Evolutionary conservation across 2,329 filamentous ascomycete species (phyloP).

Genomic region (Xylariaceae sp.): DNA sequence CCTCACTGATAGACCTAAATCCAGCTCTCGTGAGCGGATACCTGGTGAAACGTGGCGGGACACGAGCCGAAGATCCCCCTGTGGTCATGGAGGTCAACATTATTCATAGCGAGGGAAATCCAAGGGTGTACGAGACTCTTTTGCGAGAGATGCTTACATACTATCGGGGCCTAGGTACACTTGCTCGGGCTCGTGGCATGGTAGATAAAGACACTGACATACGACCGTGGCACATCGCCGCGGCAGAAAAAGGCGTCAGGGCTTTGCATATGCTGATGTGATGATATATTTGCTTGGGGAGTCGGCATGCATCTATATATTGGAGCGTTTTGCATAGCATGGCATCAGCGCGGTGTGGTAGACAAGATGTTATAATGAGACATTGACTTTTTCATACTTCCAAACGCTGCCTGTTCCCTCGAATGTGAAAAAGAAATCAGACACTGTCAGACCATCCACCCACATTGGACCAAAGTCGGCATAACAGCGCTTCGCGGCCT

Average conservation of each 20-base stretch:
- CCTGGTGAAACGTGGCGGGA: constrained; percentile 67
- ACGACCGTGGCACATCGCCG: constrained; percentile 80
- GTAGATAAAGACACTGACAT: constrained; percentile 64
- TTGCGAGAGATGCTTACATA: constrained; percentile 73
- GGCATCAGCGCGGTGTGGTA: constrained; percentile 18
- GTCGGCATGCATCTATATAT: constrained; percentile 18
- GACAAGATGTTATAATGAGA: constrained; percentile 15
- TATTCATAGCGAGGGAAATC: constrained; percentile 60
- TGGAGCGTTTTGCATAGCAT: constrained; percentile 13
- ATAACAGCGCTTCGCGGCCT: not conserved
- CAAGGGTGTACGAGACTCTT: constrained; percentile 65
- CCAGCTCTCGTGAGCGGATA: constrained; percentile 69
- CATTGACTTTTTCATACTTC: not conserved
- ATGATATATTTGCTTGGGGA: constrained; percentile 28
- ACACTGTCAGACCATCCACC: not conserved
- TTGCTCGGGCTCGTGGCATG: constrained; percentile 71
- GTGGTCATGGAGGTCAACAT: constrained; percentile 69
- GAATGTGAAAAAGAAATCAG: not conserved
- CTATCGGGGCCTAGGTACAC: constrained; percentile 70
- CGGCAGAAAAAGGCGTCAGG: constrained; percentile 70
- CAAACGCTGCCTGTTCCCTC: not conserved
- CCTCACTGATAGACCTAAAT: constrained; percentile 59
- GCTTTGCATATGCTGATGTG: constrained; percentile 70
- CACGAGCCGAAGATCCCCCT: constrained; percentile 62
- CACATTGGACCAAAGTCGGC: not conserved